Evolutionary conservation across 768 basidiomycete genomes (phyloP).

Genomic region (Xerocomus potaroensis): DNA sequence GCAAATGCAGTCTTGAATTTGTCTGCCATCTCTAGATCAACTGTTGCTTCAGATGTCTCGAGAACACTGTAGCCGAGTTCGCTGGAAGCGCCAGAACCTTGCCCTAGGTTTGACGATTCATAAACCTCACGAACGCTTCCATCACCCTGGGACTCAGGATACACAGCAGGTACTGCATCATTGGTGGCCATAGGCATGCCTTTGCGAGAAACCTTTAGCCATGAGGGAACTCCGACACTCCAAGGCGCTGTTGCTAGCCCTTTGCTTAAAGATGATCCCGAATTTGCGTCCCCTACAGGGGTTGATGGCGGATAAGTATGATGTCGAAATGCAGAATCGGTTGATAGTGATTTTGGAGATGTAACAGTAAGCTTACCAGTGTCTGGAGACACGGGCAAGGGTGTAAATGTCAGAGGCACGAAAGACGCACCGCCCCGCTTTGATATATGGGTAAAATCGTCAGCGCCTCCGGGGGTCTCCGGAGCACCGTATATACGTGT

Average conservation of each 20-base stretch:
- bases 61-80: slow-evolving; percentile 80
- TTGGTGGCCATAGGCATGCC: slow-evolving; percentile 31
- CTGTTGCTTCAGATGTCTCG: slow-evolving; percentile 60
- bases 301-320: slow-evolving; percentile 83
- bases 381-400: slow-evolving; percentile 19
- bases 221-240: slow-evolving; percentile 68
- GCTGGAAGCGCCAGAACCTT: slow-evolving; percentile 33
- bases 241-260: slow-evolving; percentile 41
- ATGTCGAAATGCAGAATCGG: slow-evolving; percentile 34
- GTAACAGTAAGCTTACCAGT: slow-evolving; percentile 6
- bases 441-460: slow-evolving; percentile 72
- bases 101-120: slow-evolving; percentile 18
- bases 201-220: slow-evolving; percentile 53
- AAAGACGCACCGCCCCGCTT: slow-evolving; percentile 54
- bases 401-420: slow-evolving; percentile 52
- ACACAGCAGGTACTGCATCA: slow-evolving; percentile 16
- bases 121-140: slow-evolving; percentile 58
- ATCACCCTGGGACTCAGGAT: slow-evolving; percentile 24
- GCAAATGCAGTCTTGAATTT: slow-evolving; percentile 84
- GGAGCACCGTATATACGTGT: slow-evolving; percentile 29
- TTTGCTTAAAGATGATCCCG: slow-evolving; percentile 37
- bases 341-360: slow-evolving; percentile 9
- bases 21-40: slow-evolving; percentile 61
- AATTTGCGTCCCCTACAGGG: slow-evolving; percentile 45
- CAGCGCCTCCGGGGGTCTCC: slow-evolving; percentile 38